A percentile compares a stretch with the other conserved stretches of the same genome.
Conservation (phyloP, 768 basidiomycete genomes). For the Sistotremastrum suecicum region DNA sequence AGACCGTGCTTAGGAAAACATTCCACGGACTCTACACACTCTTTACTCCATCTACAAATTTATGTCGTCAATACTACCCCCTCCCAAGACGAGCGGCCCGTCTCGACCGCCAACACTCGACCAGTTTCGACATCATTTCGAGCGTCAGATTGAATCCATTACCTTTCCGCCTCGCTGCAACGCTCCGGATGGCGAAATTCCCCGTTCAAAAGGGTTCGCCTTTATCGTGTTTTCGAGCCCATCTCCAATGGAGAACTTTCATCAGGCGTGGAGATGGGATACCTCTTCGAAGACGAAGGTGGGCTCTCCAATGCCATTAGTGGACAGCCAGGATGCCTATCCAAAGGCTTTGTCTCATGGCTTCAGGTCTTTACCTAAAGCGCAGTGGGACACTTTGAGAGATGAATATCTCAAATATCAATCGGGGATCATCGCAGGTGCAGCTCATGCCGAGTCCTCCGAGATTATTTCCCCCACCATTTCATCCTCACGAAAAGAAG, state of each 20-base stretch:
- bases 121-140: neutral
- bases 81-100: neutral
- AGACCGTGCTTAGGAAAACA: conserved; percentile 41
- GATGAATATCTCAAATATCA: conserved; percentile 59
- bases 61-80: conserved; percentile 20
- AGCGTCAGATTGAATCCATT: conserved; percentile 34
- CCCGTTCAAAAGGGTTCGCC: conserved; percentile 64
- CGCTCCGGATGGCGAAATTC: conserved; percentile 37
- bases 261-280: conserved; percentile 51
- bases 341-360: conserved; percentile 41
- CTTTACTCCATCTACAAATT: conserved; percentile 37
- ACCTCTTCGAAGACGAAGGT: neutral
- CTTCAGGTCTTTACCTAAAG: conserved; percentile 41
- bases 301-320: neutral
- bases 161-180: conserved; percentile 48
- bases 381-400: conserved; percentile 48
- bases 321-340: conserved; percentile 1
- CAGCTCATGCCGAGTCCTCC: neutral
- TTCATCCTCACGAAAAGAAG: neutral
- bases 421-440: conserved; percentile 35
- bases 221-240: conserved; percentile 39
- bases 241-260: conserved; percentile 27
- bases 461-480: neutral
- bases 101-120: neutral
- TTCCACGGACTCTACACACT: conserved; percentile 41